Percentiles rank a stretch among this genome's conserved stretches.
Conservation (phyloP, 768 basidiomycete species). For the Mycena venus region DNA sequence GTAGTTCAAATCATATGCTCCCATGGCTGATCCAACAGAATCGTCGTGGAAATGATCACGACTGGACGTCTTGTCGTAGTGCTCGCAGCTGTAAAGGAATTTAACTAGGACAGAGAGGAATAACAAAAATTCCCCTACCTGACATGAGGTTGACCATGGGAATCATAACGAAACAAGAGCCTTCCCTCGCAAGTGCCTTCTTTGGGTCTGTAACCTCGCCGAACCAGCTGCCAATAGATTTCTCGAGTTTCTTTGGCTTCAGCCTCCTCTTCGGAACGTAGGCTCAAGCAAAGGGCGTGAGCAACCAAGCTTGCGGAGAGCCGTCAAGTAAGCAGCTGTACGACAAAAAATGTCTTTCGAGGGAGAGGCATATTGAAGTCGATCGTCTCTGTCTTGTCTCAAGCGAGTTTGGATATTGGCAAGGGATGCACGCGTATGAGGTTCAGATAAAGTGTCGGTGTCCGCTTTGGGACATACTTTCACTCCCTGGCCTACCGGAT, state of each 20-base stretch:
- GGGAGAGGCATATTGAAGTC: not conserved
- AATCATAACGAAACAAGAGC: not conserved
- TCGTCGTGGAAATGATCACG: not conserved
- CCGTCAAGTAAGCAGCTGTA: not conserved
- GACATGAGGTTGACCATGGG: not conserved
- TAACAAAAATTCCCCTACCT: not conserved
- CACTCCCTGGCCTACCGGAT: constrained; percentile 1
- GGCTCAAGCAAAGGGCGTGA: not conserved
- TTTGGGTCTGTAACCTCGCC: not conserved
- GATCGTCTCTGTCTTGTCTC: not conserved
- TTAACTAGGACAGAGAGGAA: not conserved
- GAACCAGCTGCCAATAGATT: not conserved
- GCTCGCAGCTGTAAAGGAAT: not conserved
- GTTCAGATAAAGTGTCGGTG: not conserved
- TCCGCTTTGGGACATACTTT: constrained; percentile 1
- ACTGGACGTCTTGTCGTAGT: not conserved
- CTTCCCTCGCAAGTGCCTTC: not conserved
- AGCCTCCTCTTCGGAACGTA: not conserved
- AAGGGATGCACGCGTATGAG: not conserved
- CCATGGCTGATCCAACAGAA: not conserved
- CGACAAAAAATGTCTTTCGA: not conserved
- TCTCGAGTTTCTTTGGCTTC: not conserved
- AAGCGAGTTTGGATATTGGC: not conserved
- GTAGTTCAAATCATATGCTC: not conserved
- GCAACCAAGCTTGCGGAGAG: not conserved